phyloP scores from a whole-genome alignment of 306 rosid genomes.

The Gynostemma pentaphyllum region DNA sequence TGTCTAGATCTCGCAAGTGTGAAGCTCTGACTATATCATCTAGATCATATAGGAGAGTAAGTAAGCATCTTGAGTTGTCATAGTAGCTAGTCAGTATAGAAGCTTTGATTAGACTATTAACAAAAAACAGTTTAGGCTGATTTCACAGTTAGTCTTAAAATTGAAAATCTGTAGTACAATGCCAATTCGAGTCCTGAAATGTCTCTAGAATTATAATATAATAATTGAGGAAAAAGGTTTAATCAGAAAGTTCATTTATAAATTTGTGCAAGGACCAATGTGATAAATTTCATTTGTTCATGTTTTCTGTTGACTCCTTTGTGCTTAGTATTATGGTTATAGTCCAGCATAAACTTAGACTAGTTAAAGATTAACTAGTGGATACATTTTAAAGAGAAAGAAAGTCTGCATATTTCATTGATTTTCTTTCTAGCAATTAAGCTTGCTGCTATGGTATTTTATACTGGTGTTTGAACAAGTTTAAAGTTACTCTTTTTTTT shows the following conservation, averaged over 20 bases:
- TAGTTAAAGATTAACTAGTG: neutral
- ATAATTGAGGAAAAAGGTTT: neutral
- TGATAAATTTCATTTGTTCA: neutral
- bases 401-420: neutral
- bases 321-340: neutral
- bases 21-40: too few relatives aligned
- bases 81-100: neutral
- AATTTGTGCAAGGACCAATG: neutral
- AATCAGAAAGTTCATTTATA: neutral
- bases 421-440: neutral
- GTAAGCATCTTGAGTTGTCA: too few relatives aligned
- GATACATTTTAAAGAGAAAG: neutral
- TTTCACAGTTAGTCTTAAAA: neutral
- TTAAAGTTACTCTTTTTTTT: constrained; percentile 13
- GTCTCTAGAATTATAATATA: neutral
- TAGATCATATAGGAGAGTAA: too few relatives aligned
- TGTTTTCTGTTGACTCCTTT: neutral
- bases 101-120: neutral
- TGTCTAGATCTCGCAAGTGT: too few relatives aligned
- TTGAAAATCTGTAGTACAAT: neutral
- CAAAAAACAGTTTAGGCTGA: too few relatives aligned
- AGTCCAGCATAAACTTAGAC: neutral
- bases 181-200: neutral
- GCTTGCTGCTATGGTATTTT: neutral
- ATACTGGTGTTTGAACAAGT: neutral